A percentile compares a stretch with the other conserved stretches of the same genome.
phyloP scores from a whole-genome alignment of 169 alveolate species.

The Cryptosporidium ubiquitum region DNA sequence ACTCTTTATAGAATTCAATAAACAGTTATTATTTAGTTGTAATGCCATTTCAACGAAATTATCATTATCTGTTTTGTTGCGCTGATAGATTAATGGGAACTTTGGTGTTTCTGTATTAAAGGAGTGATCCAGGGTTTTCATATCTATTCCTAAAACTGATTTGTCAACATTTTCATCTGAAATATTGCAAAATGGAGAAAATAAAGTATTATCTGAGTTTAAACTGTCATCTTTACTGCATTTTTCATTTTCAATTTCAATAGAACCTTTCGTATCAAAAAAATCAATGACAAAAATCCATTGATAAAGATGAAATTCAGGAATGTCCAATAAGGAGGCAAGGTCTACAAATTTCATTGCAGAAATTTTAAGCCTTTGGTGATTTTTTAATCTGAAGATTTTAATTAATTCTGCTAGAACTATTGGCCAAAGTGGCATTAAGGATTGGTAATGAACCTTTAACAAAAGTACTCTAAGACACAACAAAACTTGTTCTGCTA shows the following conservation, averaged over 20 bases:
- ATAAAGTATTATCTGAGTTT: neutral
- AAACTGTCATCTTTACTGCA: neutral
- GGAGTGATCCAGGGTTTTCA: conserved; percentile 5
- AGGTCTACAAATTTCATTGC: conserved; percentile 79
- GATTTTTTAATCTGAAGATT: conserved; percentile 69
- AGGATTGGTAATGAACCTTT: conserved; percentile 69
- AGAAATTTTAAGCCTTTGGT: conserved; percentile 55
- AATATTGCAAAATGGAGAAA: conserved; percentile 69
- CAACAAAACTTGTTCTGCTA: conserved; percentile 76
- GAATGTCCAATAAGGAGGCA: conserved; percentile 78
- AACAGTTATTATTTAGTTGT: conserved; percentile 44
- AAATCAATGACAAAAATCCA: conserved; percentile 78
- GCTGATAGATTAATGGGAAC: conserved; percentile 16
- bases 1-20: conserved; percentile 25
- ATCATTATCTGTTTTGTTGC: neutral
- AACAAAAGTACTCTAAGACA: conserved; percentile 78
- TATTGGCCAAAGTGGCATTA: conserved; percentile 82
- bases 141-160: conserved; percentile 18
- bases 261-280: conserved; percentile 10
- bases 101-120: conserved; percentile 4
- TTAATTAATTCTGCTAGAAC: conserved; percentile 78
- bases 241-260: neutral
- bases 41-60: conserved; percentile 36
- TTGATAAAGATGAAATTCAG: conserved; percentile 80
- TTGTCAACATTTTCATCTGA: neutral